A percentile compares a stretch with the other conserved stretches of the same genome.
phyloP scores from a whole-genome alignment of 2,329 filamentous ascomycete species.

The Cryoendolithus antarcticus region DNA sequence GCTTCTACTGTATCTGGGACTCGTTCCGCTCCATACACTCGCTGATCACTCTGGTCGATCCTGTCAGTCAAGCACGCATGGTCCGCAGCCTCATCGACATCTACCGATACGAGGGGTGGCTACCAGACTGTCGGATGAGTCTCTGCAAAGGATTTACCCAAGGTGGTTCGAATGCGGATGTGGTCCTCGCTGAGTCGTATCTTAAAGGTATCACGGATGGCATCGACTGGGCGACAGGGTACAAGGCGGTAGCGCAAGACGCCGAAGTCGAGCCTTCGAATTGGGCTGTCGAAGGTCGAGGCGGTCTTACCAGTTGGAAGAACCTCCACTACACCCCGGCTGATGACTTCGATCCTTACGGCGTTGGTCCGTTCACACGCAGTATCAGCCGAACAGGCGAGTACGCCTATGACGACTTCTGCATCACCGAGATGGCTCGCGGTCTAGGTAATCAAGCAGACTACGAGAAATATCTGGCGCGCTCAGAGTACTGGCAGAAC shows the following conservation, averaged over 20 bases:
- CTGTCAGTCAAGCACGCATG: constrained; percentile 51
- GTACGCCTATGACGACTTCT: constrained; percentile 68
- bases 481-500: constrained; percentile 56
- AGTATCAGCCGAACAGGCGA: constrained; percentile 59
- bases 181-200: constrained; percentile 57
- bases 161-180: constrained; percentile 64
- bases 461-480: constrained; percentile 42
- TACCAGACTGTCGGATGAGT: constrained; percentile 67
- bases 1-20: constrained; percentile 48
- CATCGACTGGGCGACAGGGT: constrained; percentile 58
- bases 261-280: constrained; percentile 58
- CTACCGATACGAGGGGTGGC: constrained; percentile 58
- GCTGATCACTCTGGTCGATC: constrained; percentile 56
- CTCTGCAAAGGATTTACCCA: constrained; percentile 63
- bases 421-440: constrained; percentile 50
- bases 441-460: constrained; percentile 44
- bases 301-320: constrained; percentile 63
- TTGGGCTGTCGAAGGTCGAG: constrained; percentile 59
- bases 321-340: constrained; percentile 57
- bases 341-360: constrained; percentile 56
- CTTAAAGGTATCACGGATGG: constrained; percentile 50
- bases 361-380: constrained; percentile 51
- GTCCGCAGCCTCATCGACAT: constrained; percentile 60
- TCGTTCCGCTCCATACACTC: constrained; percentile 44
- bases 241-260: constrained; percentile 59